Conservation (phyloP, 768 basidiomycete genomes). For the Tricholoma sp. region DNA sequence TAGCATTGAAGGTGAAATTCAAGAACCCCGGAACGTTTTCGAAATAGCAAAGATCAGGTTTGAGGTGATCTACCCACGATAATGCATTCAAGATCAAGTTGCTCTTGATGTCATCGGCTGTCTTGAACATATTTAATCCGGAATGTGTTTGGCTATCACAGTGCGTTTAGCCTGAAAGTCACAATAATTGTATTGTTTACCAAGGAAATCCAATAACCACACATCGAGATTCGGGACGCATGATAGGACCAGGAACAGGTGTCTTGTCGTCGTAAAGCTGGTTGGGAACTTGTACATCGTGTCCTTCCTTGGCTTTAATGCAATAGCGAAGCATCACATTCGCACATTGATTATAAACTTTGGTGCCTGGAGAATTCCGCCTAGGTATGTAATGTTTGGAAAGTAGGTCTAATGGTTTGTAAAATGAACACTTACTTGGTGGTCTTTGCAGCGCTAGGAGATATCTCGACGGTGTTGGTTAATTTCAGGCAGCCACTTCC, state of each 20-base stretch:
- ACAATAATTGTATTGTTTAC: constrained; percentile 23
- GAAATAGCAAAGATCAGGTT: constrained; percentile 38
- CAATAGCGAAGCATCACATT: constrained; percentile 58
- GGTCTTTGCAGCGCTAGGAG: constrained; percentile 70
- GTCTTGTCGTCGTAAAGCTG: constrained; percentile 34
- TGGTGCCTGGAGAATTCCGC: constrained; percentile 45
- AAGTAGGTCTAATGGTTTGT: not conserved
- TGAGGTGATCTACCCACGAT: constrained; percentile 44
- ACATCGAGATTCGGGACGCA: constrained; percentile 52
- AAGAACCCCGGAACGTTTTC: constrained; percentile 56
- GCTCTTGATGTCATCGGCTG: constrained; percentile 61
- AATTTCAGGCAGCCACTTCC: constrained; percentile 49
- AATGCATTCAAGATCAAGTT: constrained; percentile 61
- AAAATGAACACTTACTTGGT: constrained; percentile 38
- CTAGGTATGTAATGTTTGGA: constrained; percentile 23
- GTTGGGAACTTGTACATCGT: constrained; percentile 31
- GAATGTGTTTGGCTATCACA: constrained; percentile 66
- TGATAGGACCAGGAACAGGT: constrained; percentile 40
- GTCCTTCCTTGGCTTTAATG: constrained; percentile 45
- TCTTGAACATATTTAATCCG: constrained; percentile 63
- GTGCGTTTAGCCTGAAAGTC: not conserved
- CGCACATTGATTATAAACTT: constrained; percentile 67
- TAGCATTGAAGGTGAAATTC: constrained; percentile 34
- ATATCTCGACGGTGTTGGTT: constrained; percentile 66
- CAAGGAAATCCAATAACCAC: constrained; percentile 76